Evolutionary conservation across 1,139 yeast genomes (phyloP).

Genomic region (Fermentozyma sake): DNA sequence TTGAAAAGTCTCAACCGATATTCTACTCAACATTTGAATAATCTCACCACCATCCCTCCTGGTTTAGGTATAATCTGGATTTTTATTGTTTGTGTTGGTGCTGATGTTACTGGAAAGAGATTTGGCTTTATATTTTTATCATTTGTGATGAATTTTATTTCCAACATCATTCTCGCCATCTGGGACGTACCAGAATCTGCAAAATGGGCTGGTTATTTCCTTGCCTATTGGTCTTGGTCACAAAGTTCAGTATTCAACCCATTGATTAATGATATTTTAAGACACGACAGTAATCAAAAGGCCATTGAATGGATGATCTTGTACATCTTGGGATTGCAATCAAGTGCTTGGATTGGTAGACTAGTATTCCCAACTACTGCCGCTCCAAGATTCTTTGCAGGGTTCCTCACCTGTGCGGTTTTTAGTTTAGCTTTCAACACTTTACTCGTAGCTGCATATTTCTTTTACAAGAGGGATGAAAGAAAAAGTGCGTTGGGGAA

Average conservation of each 20-base stretch:
- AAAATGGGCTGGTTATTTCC: constrained; percentile 18
- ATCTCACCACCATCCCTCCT: constrained; percentile 41
- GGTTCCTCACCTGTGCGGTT: constrained; percentile 13
- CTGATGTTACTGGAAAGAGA: constrained; percentile 24
- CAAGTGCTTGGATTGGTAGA: constrained; percentile 22
- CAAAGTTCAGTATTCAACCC: constrained; percentile 23
- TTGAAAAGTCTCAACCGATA: constrained; percentile 41
- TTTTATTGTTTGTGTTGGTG: constrained; percentile 29
- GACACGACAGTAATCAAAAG: constrained; percentile 20
- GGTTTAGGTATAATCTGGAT: constrained; percentile 49
- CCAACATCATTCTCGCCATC: constrained; percentile 16
- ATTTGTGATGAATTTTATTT: constrained; percentile 11
- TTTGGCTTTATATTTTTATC: constrained; percentile 23
- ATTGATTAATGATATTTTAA: constrained; percentile 17
- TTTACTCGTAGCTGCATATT: constrained; percentile 6
- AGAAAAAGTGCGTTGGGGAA: constrained; percentile 6
- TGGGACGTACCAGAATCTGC: constrained; percentile 19
- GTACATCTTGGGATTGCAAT: constrained; percentile 23
- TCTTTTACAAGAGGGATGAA: constrained; percentile 10
- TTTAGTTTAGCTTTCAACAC: constrained; percentile 12
- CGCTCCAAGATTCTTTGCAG: constrained; percentile 15
- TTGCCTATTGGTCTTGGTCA: constrained; percentile 19
- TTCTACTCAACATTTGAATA: constrained; percentile 33
- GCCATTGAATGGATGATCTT: constrained; percentile 23
- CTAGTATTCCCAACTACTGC: constrained; percentile 19